Evolutionary conservation across 2,329 filamentous ascomycete species (phyloP).

Genomic region (Aspergillus ibericus): DNA sequence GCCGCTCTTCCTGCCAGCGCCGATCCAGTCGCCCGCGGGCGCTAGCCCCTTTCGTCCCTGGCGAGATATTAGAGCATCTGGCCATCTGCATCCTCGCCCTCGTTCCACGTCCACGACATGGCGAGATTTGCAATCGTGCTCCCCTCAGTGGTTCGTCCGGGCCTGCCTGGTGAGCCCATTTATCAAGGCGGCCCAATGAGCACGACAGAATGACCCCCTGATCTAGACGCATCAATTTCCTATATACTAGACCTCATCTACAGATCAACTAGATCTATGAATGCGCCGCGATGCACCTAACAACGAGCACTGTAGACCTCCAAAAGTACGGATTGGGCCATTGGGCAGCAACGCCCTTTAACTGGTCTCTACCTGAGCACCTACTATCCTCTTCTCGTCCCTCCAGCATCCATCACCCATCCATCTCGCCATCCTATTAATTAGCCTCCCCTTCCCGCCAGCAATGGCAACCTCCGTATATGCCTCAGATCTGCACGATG

Average conservation of each 20-base stretch:
- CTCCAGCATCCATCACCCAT: too few relatives aligned
- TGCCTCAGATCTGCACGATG: slow-evolving; percentile 3
- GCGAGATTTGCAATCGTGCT: background rate
- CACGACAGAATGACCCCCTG: background rate
- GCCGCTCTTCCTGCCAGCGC: background rate
- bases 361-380: background rate
- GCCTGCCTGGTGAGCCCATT: background rate
- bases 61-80: background rate
- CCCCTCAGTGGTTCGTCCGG: background rate
- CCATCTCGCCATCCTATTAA: background rate
- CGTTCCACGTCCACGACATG: background rate
- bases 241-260: background rate
- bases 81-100: background rate
- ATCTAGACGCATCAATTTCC: background rate
- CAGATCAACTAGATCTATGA: background rate
- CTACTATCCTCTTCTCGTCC: background rate
- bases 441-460: background rate
- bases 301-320: background rate
- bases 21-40: background rate
- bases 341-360: slow-evolving; percentile 1
- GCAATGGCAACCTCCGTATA: background rate
- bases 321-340: background rate
- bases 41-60: background rate
- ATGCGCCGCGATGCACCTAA: background rate
- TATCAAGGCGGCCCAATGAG: background rate